phyloP scores from a whole-genome alignment of 1,284 basidiomycete species.

The Stygiomarasmius scandens region DNA sequence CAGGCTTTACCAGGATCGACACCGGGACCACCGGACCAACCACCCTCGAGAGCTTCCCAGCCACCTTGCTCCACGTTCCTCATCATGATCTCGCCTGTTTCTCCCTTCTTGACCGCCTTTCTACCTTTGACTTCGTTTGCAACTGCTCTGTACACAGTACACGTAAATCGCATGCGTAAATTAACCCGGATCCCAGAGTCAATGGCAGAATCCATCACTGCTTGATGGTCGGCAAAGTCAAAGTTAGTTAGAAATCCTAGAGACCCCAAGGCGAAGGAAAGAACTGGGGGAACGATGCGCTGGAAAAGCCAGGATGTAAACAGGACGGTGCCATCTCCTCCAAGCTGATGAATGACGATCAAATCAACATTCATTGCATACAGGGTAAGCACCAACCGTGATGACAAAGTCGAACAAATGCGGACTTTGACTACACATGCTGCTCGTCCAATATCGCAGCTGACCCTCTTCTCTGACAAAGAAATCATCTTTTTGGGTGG shows the following conservation, averaged over 20 bases:
- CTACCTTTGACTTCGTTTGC: conserved; percentile 68
- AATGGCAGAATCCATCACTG: conserved; percentile 88
- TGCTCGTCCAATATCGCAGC: conserved; percentile 95
- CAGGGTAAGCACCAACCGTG: conserved; percentile 62
- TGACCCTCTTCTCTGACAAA: conserved; percentile 76
- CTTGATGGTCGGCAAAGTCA: conserved; percentile 87
- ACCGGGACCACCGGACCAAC: conserved; percentile 48
- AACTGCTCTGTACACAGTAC: conserved; percentile 94
- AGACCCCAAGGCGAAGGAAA: conserved; percentile 97
- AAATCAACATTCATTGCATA: conserved; percentile 11
- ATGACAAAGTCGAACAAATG: conserved; percentile 98
- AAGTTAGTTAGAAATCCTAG: conserved; percentile 99
- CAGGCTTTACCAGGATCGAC: conserved; percentile 41
- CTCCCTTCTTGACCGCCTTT: conserved; percentile 88
- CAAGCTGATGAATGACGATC: conserved; percentile 58
- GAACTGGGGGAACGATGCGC: conserved; percentile 94
- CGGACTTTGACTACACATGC: conserved; percentile 91
- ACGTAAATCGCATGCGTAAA: conserved; percentile 98
- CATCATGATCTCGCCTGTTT: conserved; percentile 95
- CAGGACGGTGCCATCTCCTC: conserved; percentile 97
- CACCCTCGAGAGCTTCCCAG: conserved; percentile 93
- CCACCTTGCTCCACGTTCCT: conserved; percentile 84
- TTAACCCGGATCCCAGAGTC: conserved; percentile 97
- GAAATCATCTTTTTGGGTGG: conserved; percentile 42
- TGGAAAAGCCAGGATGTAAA: conserved; percentile 99